These are phyloP conservation scores for Pyrus bretschneideri DNA, from an alignment of 306 rosid genomes.

Conservation along the genomic window DNA sequence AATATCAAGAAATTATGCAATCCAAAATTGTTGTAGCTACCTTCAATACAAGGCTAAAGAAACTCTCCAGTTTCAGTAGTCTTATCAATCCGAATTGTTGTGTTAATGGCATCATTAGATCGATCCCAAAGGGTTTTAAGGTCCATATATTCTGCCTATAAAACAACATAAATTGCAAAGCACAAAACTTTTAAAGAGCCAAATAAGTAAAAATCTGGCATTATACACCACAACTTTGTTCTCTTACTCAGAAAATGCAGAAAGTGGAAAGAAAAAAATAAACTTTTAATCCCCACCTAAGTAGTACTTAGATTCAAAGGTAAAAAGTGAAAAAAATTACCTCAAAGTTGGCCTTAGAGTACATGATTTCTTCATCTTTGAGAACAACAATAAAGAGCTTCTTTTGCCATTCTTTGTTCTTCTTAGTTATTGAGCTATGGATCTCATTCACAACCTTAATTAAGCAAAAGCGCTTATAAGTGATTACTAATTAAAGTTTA, in stretches of 20 bases:
- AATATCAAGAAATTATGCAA: not conserved
- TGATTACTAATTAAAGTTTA: not conserved
- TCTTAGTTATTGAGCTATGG: slow-evolving; percentile 50
- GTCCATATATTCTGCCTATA: slow-evolving; percentile 72
- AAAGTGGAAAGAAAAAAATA: not conserved
- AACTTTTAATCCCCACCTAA: not conserved
- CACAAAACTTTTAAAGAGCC: not conserved
- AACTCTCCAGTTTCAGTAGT: slow-evolving; percentile 50
- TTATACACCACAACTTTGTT: not conserved
- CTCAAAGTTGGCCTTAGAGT: slow-evolving; percentile 81
- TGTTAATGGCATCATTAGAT: slow-evolving; percentile 61
- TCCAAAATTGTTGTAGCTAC: slow-evolving; percentile 22
- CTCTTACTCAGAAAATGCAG: not conserved
- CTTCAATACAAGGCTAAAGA: slow-evolving; percentile 89
- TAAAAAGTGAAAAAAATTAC: slow-evolving; percentile 17
- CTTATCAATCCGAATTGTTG: slow-evolving; percentile 56
- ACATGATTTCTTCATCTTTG: slow-evolving; percentile 68
- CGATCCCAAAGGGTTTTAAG: slow-evolving; percentile 57
- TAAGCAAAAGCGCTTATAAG: not conserved
- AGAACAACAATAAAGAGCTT: slow-evolving; percentile 81
- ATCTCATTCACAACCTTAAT: slow-evolving; percentile 58
- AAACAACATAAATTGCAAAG: slow-evolving; percentile 13
- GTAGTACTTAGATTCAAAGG: not conserved
- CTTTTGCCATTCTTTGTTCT: slow-evolving; percentile 80
- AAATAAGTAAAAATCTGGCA: slow-evolving; percentile 1